phyloP scores from a whole-genome alignment of 129 eudicot genomes.

The Scalesia atractyloides region DNA sequence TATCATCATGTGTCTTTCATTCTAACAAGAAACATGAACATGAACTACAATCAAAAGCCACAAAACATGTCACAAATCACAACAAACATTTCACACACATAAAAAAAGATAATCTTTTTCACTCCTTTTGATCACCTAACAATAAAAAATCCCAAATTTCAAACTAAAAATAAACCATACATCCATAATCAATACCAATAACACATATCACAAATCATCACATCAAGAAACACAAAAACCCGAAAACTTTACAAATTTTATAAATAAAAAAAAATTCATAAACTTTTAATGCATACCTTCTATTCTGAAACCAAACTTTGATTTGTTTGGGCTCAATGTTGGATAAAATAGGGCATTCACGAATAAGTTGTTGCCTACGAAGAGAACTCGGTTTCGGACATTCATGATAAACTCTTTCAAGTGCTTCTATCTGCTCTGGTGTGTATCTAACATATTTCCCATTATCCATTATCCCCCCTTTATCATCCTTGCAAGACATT shows the following conservation, averaged over 20 bases:
- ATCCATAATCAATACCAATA: background rate
- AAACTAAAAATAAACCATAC: background rate
- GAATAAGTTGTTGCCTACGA: conserved; percentile 39
- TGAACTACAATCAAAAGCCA: background rate
- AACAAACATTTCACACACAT: too few relatives aligned
- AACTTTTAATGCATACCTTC: conserved; percentile 32
- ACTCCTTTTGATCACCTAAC: background rate
- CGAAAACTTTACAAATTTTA: too few relatives aligned
- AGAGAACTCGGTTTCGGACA: conserved; percentile 38
- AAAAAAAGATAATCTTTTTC: background rate
- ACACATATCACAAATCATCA: background rate
- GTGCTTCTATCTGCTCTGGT: conserved; percentile 46
- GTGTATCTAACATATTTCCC: conserved; percentile 39
- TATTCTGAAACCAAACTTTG: conserved; percentile 49
- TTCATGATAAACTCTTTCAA: conserved; percentile 44
- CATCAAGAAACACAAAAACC: background rate
- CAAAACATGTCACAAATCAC: too few relatives aligned
- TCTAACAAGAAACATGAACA: too few relatives aligned
- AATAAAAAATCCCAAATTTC: background rate
- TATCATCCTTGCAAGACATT: conserved; percentile 37
- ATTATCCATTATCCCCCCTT: conserved; percentile 38
- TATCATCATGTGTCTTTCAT: background rate
- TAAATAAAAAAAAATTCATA: too few relatives aligned
- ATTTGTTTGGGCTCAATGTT: conserved; percentile 45
- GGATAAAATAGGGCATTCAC: conserved; percentile 42